phyloP scores from a whole-genome alignment of 768 basidiomycete genomes.

The Glaciozyma martinii region DNA sequence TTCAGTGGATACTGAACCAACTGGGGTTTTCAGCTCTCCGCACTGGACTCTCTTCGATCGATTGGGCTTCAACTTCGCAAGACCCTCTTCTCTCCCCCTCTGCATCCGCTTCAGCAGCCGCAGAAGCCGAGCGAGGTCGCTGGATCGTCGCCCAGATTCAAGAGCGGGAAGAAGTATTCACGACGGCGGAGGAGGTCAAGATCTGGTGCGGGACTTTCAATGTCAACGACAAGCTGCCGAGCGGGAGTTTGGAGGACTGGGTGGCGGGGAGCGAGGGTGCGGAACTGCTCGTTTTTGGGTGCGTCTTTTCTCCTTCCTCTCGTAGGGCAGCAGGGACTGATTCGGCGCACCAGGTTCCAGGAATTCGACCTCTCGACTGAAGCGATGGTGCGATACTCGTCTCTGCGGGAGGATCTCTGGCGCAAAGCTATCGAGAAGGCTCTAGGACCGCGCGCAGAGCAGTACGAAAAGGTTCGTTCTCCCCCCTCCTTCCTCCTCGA shows the following conservation, averaged over 20 bases:
- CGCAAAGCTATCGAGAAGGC: constrained; percentile 55
- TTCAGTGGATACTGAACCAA: neutral
- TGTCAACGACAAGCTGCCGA: constrained; percentile 64
- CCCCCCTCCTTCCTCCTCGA: neutral
- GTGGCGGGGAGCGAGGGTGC: constrained; percentile 40
- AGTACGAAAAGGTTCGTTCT: constrained; percentile 56
- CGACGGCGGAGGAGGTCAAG: constrained; percentile 9
- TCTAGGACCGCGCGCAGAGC: constrained; percentile 56
- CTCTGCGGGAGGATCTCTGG: constrained; percentile 62
- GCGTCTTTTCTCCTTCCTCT: neutral
- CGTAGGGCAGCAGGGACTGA: too few species aligned
- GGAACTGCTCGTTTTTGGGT: constrained; percentile 25
- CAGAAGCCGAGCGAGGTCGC: neutral
- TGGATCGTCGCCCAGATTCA: constrained; percentile 13
- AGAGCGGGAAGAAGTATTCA: constrained; percentile 14
- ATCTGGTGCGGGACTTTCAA: constrained; percentile 73
- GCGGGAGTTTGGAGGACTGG: constrained; percentile 62
- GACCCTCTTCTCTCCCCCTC: neutral
- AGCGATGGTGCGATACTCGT: constrained; percentile 50
- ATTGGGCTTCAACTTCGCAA: neutral
- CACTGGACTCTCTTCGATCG: neutral
- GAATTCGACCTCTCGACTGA: constrained; percentile 29
- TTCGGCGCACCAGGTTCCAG: constrained; percentile 16
- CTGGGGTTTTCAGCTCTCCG: neutral
- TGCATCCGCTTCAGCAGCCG: neutral